These are phyloP conservation scores for Nannochloropsis gaditana DNA, from an alignment of 108 stramenopile species.

Conservation along the genomic window DNA sequence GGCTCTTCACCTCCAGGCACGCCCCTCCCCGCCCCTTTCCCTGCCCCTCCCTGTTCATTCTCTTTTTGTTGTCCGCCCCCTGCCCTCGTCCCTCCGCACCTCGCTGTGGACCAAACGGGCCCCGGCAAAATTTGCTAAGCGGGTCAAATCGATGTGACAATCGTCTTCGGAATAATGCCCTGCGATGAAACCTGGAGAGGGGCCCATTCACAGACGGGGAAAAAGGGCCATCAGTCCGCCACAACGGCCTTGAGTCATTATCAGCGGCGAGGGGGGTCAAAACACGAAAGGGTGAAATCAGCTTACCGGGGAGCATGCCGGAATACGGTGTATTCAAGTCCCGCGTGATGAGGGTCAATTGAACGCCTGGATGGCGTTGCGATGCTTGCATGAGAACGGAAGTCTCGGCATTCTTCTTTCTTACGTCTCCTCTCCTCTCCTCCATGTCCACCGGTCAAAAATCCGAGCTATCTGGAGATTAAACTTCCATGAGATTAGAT, in stretches of 20 bases:
- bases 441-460: neutral
- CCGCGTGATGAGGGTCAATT: constrained; percentile 74
- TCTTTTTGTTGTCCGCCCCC: too few relatives aligned
- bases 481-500: too few relatives aligned
- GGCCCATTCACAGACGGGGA: neutral
- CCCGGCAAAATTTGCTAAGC: constrained; percentile 54
- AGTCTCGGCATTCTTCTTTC: neutral
- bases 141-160: constrained; percentile 65
- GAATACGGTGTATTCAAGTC: constrained; percentile 76
- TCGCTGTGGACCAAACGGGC: constrained; percentile 39
- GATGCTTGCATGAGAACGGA: neutral
- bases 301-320: constrained; percentile 86
- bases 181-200: constrained; percentile 63
- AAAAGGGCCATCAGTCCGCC: neutral
- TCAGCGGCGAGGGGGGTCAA: too few relatives aligned
- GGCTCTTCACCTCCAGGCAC: neutral
- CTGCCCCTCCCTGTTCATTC: neutral
- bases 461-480: too few relatives aligned
- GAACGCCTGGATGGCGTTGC: neutral
- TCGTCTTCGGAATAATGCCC: constrained; percentile 65
- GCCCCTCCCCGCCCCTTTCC: neutral
- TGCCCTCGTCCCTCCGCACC: neutral
- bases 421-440: neutral
- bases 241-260: too few relatives aligned
- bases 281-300: too few relatives aligned